Evolutionary conservation across 2,329 filamentous ascomycete species (phyloP).

Genomic region (Knufia petricola): DNA sequence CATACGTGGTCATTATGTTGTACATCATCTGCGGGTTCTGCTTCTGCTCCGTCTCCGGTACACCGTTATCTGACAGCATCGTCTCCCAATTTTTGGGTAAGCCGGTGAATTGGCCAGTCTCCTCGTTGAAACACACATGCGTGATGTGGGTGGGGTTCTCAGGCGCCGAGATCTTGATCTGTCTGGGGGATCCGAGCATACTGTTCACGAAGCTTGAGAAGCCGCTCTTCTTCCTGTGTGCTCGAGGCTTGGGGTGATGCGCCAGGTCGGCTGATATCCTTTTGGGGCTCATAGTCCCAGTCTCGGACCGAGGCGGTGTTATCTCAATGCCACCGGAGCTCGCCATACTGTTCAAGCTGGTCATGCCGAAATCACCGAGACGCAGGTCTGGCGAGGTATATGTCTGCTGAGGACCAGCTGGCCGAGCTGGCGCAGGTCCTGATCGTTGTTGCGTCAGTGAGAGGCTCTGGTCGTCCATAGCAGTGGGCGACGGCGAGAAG

Average conservation of each 20-base stretch:
- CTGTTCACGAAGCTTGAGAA: constrained; percentile 83
- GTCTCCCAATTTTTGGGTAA: constrained; percentile 97
- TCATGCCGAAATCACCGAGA: constrained; percentile 33
- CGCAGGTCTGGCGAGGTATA: constrained; percentile 48
- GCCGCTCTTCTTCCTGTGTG: constrained; percentile 70
- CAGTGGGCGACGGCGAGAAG: constrained; percentile 25
- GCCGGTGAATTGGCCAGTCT: constrained; percentile 92
- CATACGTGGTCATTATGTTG: constrained; percentile 93
- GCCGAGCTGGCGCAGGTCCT: constrained; percentile 30
- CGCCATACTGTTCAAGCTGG: constrained; percentile 51
- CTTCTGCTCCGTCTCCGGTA: constrained; percentile 89
- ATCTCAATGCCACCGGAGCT: constrained; percentile 36
- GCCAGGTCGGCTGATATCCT: constrained; percentile 42
- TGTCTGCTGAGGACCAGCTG: constrained; percentile 36
- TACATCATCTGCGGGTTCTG: constrained; percentile 93
- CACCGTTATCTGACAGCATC: constrained; percentile 87
- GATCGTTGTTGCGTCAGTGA: constrained; percentile 36
- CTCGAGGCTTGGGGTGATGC: constrained; percentile 33
- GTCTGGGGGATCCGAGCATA: constrained; percentile 72
- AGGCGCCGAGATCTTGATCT: constrained; percentile 90
- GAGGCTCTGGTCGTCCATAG: constrained; percentile 21
- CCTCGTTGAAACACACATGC: constrained; percentile 93
- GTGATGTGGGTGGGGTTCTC: constrained; percentile 97
- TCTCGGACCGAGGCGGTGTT: constrained; percentile 35
- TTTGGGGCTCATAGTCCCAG: constrained; percentile 54